Conservation (phyloP, 768 basidiomycete genomes). For the Trametes villosa region DNA sequence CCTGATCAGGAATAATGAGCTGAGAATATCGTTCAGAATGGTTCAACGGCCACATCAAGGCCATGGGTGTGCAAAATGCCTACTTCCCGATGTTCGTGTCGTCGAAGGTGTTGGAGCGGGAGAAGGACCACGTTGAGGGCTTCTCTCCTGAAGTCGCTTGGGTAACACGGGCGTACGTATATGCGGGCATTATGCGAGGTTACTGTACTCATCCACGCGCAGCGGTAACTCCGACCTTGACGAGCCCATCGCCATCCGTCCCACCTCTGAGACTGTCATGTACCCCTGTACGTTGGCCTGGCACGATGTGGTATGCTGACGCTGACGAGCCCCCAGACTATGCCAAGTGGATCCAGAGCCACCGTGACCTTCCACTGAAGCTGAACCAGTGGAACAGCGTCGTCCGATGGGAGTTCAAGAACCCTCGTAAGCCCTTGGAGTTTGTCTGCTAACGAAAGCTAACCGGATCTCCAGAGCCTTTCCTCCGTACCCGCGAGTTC, state of each 20-base stretch:
- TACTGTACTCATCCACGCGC: constrained; percentile 9
- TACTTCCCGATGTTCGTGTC: constrained; percentile 99
- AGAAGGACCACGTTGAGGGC: constrained; percentile 98
- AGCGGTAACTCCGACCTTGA: constrained; percentile 93
- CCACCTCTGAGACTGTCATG: constrained; percentile 99
- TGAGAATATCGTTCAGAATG: constrained; percentile 58
- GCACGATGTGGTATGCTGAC: not conserved
- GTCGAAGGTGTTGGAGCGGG: constrained; percentile 86
- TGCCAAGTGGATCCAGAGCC: constrained; percentile 97
- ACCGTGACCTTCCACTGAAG: constrained; percentile 96
- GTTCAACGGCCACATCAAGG: constrained; percentile 93
- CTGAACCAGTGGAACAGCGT: constrained; percentile 99
- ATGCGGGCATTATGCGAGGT: not conserved
- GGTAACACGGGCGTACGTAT: constrained; percentile 90
- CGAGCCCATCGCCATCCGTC: constrained; percentile 97
- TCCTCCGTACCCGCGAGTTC: constrained; percentile 99
- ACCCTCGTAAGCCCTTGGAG: constrained; percentile 69
- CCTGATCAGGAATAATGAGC: not conserved
- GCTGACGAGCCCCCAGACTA: constrained; percentile 71
- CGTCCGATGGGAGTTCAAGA: constrained; percentile 99
- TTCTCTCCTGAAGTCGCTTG: constrained; percentile 99
- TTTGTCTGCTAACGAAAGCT: not conserved
- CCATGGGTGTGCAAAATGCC: constrained; percentile 93
- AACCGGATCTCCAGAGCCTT: constrained; percentile 66
- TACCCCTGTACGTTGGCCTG: constrained; percentile 74